Conservation (phyloP, 495 filamentous ascomycete species). For the Rhypophila decipiens region DNA sequence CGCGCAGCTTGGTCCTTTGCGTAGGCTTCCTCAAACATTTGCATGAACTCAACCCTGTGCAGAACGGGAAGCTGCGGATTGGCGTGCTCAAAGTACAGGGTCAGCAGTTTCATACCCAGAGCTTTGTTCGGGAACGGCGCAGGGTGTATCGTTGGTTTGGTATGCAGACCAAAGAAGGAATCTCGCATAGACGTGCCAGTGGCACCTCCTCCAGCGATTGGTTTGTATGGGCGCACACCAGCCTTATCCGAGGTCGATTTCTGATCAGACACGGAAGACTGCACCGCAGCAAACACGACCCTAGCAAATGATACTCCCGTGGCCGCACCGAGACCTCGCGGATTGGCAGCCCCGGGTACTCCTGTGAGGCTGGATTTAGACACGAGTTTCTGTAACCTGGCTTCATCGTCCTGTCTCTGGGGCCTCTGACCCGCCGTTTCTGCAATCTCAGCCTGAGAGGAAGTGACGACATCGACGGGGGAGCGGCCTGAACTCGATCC, state of each 20-base stretch:
- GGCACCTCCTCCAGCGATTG: conserved; percentile 20
- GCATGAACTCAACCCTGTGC: conserved; percentile 80
- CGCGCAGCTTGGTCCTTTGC: conserved; percentile 58
- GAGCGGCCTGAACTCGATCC: conserved; percentile 39
- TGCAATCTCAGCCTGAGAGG: conserved; percentile 15
- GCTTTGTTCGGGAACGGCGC: conserved; percentile 77
- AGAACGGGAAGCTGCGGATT: conserved; percentile 94
- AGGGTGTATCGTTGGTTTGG: conserved; percentile 76
- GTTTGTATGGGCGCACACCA: conserved; percentile 37
- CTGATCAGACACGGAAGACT: conserved; percentile 73
- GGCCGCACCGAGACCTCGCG: conserved; percentile 75
- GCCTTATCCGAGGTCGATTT: conserved; percentile 48
- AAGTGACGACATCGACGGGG: conserved; percentile 29
- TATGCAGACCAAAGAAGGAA: conserved; percentile 91
- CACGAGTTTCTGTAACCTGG: conserved; percentile 50
- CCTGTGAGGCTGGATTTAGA: conserved; percentile 71
- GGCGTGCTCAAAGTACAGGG: conserved; percentile 89
- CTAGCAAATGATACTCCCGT: conserved; percentile 92
- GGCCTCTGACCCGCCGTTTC: conserved; percentile 22
- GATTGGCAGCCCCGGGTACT: conserved; percentile 69
- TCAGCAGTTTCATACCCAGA: conserved; percentile 63
- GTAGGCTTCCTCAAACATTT: conserved; percentile 75
- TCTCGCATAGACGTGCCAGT: conserved; percentile 74
- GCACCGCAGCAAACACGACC: conserved; percentile 90
- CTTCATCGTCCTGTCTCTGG: conserved; percentile 31